Conservation (phyloP, 1,284 basidiomycete genomes). For the Taiwanofungus camphoratus region DNA sequence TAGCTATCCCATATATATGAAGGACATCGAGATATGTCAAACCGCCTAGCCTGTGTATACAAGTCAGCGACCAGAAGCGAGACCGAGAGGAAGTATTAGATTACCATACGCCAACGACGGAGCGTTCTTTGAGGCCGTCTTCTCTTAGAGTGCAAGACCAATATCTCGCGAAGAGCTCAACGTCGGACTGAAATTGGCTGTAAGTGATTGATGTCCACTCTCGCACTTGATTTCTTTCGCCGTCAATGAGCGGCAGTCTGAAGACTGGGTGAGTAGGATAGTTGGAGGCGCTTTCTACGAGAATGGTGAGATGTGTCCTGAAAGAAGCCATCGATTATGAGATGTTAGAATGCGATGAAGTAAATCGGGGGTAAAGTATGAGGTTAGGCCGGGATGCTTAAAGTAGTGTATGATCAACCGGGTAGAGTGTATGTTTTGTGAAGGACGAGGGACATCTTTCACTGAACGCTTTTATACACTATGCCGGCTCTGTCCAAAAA, state of each 20-base stretch:
- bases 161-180: slow-evolving; percentile 46
- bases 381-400: too few relatives aligned
- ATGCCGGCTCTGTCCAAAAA: too few relatives aligned
- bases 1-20: slow-evolving; percentile 62
- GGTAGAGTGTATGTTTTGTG: too few relatives aligned
- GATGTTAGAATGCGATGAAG: slow-evolving; percentile 11
- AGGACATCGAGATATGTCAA: slow-evolving; percentile 61
- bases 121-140: slow-evolving; percentile 40
- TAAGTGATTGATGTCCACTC: slow-evolving; percentile 49
- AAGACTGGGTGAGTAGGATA: slow-evolving; percentile 41
- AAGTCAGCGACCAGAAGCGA: slow-evolving; percentile 9
- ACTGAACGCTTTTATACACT: too few relatives aligned
- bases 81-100: slow-evolving; percentile 16
- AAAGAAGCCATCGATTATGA: slow-evolving; percentile 15
- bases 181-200: slow-evolving; percentile 44
- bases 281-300: slow-evolving; percentile 38
- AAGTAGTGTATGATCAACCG: too few relatives aligned
- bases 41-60: slow-evolving; percentile 49
- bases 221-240: slow-evolving; percentile 27
- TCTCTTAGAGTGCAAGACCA: slow-evolving; percentile 42
- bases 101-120: slow-evolving; percentile 65
- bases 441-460: too few relatives aligned
- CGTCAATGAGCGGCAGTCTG: slow-evolving; percentile 37
- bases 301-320: slow-evolving; percentile 43
- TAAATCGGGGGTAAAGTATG: too few relatives aligned